These are phyloP conservation scores for Phytophthora pistaciae DNA, from an alignment of 352 stramenopile species.

Conservation along the genomic window DNA sequence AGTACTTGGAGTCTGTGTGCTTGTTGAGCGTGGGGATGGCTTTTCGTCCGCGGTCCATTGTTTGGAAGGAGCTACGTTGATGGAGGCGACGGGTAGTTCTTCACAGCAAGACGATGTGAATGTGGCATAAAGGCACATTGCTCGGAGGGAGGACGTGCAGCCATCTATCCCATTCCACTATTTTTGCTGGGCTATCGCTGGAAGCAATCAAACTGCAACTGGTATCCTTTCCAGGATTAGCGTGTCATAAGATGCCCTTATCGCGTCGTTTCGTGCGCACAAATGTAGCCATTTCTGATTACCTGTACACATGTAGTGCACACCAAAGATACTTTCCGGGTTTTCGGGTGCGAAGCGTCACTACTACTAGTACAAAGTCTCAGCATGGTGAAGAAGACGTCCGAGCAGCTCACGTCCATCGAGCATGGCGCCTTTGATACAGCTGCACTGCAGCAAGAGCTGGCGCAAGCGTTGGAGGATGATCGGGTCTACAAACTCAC, in stretches of 20 bases:
- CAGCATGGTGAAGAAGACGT: conserved; percentile 38
- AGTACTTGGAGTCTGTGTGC: conserved; percentile 88
- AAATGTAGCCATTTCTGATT: conserved; percentile 32
- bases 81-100: conserved; percentile 5
- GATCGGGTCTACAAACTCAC: conserved; percentile 88
- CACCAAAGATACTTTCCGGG: conserved; percentile 33
- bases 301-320: conserved; percentile 19
- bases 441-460: conserved; percentile 72
- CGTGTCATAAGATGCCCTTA: conserved; percentile 36
- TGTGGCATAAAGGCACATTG: conserved; percentile 8
- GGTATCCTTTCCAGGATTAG: conserved; percentile 16
- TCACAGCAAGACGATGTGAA: conserved; percentile 19
- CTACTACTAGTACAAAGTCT: not conserved
- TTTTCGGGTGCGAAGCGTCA: conserved; percentile 20
- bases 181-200: conserved; percentile 17
- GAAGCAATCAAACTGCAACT: not conserved
- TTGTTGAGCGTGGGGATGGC: conserved; percentile 90
- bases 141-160: not conserved
- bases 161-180: conserved; percentile 12
- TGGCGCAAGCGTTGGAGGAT: conserved; percentile 77
- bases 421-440: conserved; percentile 84
- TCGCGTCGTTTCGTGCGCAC: conserved; percentile 25
- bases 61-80: not conserved
- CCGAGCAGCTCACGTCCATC: conserved; percentile 70
- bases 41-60: conserved; percentile 88